Conservation (phyloP, 192 early-diverging fungal species). For the Fimicolochytrium jonesii region DNA sequence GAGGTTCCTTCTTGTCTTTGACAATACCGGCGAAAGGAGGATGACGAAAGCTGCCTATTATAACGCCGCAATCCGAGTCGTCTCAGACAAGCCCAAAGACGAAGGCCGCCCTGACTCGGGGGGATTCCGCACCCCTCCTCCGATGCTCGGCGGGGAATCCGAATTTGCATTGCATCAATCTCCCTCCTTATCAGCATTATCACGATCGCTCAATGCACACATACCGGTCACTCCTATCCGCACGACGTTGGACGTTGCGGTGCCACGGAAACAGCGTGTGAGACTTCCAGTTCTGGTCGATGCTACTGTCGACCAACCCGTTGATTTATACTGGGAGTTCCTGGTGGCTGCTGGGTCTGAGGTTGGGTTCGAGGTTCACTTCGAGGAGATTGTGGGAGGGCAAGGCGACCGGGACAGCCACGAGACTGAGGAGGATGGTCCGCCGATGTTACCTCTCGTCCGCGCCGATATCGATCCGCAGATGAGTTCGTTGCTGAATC, state of each 20-base stretch:
- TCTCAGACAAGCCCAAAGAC: too few relatives aligned
- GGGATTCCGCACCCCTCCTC: background rate
- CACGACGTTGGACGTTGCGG: constrained; percentile 22
- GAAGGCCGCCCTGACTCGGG: too few relatives aligned
- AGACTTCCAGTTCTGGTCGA: constrained; percentile 25
- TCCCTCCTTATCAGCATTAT: background rate
- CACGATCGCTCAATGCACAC: background rate
- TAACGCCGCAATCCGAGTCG: background rate
- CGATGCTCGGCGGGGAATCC: background rate
- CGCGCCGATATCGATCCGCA: background rate
- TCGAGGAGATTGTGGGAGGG: too few relatives aligned
- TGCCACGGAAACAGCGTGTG: constrained; percentile 29
- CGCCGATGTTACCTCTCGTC: background rate
- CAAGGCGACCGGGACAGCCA: background rate
- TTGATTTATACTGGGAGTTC: constrained; percentile 37
- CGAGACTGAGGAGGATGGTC: background rate
- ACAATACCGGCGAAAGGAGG: constrained; percentile 3
- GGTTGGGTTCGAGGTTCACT: constrained; percentile 31
- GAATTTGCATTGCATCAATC: background rate
- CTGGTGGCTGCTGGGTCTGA: constrained; percentile 30
- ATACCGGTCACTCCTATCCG: constrained; percentile 9
- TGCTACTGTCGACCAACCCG: background rate
- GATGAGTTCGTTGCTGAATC: background rate
- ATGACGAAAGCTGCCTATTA: too few relatives aligned
- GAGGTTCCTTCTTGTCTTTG: constrained; percentile 4